Evolutionary conservation across 345 rosid species (phyloP), one percentile per base, ranked within the genome.

Genomic region (Brassica carinata): DNA sequence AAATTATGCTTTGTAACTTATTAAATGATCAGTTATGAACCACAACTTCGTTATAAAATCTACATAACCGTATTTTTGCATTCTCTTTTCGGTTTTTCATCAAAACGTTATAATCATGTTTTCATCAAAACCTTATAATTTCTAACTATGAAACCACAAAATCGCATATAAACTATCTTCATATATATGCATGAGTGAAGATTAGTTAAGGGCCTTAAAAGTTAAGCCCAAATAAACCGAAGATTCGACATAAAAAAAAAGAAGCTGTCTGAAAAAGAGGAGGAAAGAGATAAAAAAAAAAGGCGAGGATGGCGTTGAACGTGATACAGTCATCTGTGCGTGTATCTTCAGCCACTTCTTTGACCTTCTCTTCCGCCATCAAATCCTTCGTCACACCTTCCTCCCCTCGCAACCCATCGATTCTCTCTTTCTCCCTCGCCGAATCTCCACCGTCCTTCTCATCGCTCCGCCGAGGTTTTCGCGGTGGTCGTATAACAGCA

Each of bases 401-500:
- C 64, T 66, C 67, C 75, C 17, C 13, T 63, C 53, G 30, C 30
- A 6, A 53, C 66, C 62, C 30, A 27, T 27, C 80, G 19, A 15
- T 63, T 77, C 9, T 3, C 82, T 11, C 69, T 36, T 38, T 72
- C 80, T 64, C 69, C 75, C 5, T 9, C 82, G 38, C 9, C 81
- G 38, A 68, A 72, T 64, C 81, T 64, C 78, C 78, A n/a, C 73
- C 78, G 5, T 8, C 15, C 7, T 26, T 59, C 65, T 75, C 78
- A 7, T 7, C n/a, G 30, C 65, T 26, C 66, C 67, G 67, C 29
- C 17, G 90, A 64, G 27, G 84, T 71, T 86, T 87, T 18, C 92
- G 84, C 48, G 79, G 89, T 10, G 85, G 90, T 58, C 67, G 77
- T 40, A 76, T 86, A 13, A 71, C 89, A 0, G 86, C 92, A 66